These are phyloP conservation scores for Tagetes patula DNA, from an alignment of 129 eudicot species.

Conservation along the genomic window DNA sequence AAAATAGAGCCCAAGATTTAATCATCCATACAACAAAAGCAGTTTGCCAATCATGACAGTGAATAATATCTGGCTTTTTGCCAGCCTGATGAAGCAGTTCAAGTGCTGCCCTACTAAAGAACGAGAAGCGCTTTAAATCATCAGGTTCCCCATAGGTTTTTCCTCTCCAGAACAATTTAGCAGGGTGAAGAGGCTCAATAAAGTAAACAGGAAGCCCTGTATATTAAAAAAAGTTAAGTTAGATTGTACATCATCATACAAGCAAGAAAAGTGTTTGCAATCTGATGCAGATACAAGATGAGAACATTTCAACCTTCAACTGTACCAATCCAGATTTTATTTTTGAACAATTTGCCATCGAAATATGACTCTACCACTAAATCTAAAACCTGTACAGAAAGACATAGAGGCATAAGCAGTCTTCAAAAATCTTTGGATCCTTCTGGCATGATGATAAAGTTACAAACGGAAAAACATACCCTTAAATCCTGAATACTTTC, in stretches of 20 bases:
- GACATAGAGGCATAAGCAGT: conserved; percentile 12
- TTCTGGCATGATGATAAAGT: not conserved
- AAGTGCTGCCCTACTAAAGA: conserved; percentile 98
- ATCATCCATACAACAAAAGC: conserved; percentile 77
- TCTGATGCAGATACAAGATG: conserved; percentile 12
- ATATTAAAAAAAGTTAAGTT: conserved; percentile 17
- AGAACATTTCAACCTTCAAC: conserved; percentile 68
- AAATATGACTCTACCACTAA: conserved; percentile 79
- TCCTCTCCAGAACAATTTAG: conserved; percentile 92
- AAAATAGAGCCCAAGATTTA: not conserved
- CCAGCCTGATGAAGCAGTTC: conserved; percentile 89
- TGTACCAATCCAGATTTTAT: conserved; percentile 91
- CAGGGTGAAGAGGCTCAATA: conserved; percentile 95
- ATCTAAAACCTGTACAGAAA: conserved; percentile 65
- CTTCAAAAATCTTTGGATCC: conserved; percentile 2
- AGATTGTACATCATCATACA: not conserved
- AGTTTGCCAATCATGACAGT: conserved; percentile 99
- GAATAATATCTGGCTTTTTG: conserved; percentile 93
- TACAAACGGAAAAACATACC: conserved; percentile 38
- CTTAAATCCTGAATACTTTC: conserved; percentile 61
- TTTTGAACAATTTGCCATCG: conserved; percentile 76
- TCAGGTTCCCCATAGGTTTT: conserved; percentile 86
- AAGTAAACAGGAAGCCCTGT: conserved; percentile 96
- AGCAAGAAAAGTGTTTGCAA: not conserved
- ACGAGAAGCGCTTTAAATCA: conserved; percentile 91